Base-by-base conservation (phyloP, 2,329 filamentous ascomycete genomes). In the Pyricularia grisea region DNA sequence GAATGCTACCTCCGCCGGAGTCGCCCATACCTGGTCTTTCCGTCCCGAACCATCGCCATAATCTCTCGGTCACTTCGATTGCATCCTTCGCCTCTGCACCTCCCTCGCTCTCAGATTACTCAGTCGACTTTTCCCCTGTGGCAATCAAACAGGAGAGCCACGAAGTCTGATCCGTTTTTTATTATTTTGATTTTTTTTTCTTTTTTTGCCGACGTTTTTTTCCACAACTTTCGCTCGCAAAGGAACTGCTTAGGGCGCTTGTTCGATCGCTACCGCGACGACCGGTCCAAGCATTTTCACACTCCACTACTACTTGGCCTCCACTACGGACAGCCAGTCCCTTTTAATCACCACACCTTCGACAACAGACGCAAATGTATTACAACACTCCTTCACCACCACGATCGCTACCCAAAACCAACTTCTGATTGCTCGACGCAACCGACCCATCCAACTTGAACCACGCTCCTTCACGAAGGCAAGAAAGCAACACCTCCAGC, bases 1-100 rank as follows among this genome's bases (percentile, higher is more conserved):
- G 79, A 73, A 80, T 80, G 79, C 78, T 82, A 69, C 80, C 81
- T 33, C 76, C 80, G 27, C 81, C 82, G 69, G 82, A 83, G 73
- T 83, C 82, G 61, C 81, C 81, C 14, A 71, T 80, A 55, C 74
- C 79, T 74, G 70, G 73, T 75, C 68, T 70, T 72, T 27, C 72
- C 73, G 74, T 74, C 68, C 71, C 73, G 23, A 73, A 77, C 70
- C 77, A 78, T 68, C 78, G 80, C 74, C 80, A 83, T 74, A 75
- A 76, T 73, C 23, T 77, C 72, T 76, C 77, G 61, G 27, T 67
- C 42, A 60, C 66, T 25, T 67, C 66, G 42, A 42, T 66, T 23
- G 65, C 65, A 23, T 67, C 66, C 9, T 33, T 66, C 65, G 65
- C 65, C 28, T 67, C 66, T 20, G 66, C 66, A 20, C 66, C 66